Conservation (phyloP, 352 stramenopile genomes). For the Globisporangium spiculum region DNA sequence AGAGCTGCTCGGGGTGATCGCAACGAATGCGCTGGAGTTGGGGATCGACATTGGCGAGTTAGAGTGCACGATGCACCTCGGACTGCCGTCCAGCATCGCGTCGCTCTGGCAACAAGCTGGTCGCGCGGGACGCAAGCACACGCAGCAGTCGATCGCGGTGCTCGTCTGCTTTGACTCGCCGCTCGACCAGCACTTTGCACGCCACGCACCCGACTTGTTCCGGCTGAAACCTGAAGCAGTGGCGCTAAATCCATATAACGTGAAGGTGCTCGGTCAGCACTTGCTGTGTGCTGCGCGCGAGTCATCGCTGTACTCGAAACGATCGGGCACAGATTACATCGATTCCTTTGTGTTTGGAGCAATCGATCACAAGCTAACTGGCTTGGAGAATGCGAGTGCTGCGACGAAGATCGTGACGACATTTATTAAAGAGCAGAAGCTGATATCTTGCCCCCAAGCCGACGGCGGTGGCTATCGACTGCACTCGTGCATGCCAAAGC, state of each 20-base stretch:
- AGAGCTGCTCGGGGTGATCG: conserved; percentile 94
- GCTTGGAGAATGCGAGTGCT: background rate
- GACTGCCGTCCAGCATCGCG: conserved; percentile 90
- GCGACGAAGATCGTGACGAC: conserved; percentile 7
- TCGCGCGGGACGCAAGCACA: conserved; percentile 87
- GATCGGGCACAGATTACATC: conserved; percentile 55
- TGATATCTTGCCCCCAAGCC: conserved; percentile 32
- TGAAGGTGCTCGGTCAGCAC: conserved; percentile 88
- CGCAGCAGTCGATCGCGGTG: conserved; percentile 84
- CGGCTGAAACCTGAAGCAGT: conserved; percentile 68
- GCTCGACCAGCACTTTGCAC: conserved; percentile 91
- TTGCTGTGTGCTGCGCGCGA: conserved; percentile 94
- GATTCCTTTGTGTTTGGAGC: conserved; percentile 63
- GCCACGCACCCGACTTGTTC: conserved; percentile 68
- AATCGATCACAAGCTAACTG: background rate
- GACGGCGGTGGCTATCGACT: conserved; percentile 46
- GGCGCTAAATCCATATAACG: conserved; percentile 85
- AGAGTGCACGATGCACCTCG: conserved; percentile 96
- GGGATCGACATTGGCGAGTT: conserved; percentile 95
- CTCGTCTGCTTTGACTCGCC: conserved; percentile 95
- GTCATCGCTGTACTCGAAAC: conserved; percentile 77
- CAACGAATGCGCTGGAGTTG: conserved; percentile 96
- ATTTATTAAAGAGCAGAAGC: conserved; percentile 40
- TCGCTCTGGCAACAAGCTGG: conserved; percentile 97
- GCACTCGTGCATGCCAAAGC: conserved; percentile 63